phyloP scores from a whole-genome alignment of 2,329 filamentous ascomycete genomes.

The Amphichorda felina region DNA sequence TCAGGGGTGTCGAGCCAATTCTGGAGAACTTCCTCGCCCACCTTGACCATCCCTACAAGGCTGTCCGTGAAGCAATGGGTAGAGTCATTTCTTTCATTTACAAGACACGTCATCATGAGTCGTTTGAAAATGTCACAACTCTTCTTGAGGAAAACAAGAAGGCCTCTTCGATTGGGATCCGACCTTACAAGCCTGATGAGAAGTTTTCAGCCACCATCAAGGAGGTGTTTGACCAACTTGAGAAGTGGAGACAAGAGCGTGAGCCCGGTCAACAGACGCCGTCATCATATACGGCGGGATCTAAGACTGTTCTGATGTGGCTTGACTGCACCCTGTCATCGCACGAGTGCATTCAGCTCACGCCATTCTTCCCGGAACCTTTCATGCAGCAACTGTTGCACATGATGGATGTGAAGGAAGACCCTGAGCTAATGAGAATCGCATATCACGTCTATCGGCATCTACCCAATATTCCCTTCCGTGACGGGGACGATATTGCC shows the following conservation, averaged over 20 bases:
- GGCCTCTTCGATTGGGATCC: conserved; percentile 70
- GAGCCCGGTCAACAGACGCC: conserved; percentile 83
- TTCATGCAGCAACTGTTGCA: conserved; percentile 91
- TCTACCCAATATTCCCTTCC: conserved; percentile 88
- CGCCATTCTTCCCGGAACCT: conserved; percentile 78
- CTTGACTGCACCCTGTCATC: conserved; percentile 84
- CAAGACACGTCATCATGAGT: conserved; percentile 87
- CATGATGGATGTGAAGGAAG: conserved; percentile 99
- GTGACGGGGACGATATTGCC: conserved; percentile 68
- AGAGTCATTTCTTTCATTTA: conserved; percentile 80
- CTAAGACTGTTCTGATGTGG: conserved; percentile 93
- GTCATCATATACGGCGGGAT: conserved; percentile 87
- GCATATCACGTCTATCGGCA: conserved; percentile 97
- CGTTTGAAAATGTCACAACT: conserved; percentile 66
- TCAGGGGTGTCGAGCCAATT: conserved; percentile 80
- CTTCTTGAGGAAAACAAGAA: conserved; percentile 70
- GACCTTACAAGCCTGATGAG: conserved; percentile 67
- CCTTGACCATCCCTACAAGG: conserved; percentile 95
- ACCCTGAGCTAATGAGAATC: conserved; percentile 85
- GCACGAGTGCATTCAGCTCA: conserved; percentile 82
- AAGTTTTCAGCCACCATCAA: conserved; percentile 64
- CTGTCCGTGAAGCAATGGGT: conserved; percentile 89
- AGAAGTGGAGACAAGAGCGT: conserved; percentile 78
- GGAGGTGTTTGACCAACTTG: conserved; percentile 66
- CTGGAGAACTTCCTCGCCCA: conserved; percentile 81